These are phyloP conservation scores for Penicillium sp. DNA, from an alignment of 2,329 filamentous ascomycete species.

Conservation along the genomic window DNA sequence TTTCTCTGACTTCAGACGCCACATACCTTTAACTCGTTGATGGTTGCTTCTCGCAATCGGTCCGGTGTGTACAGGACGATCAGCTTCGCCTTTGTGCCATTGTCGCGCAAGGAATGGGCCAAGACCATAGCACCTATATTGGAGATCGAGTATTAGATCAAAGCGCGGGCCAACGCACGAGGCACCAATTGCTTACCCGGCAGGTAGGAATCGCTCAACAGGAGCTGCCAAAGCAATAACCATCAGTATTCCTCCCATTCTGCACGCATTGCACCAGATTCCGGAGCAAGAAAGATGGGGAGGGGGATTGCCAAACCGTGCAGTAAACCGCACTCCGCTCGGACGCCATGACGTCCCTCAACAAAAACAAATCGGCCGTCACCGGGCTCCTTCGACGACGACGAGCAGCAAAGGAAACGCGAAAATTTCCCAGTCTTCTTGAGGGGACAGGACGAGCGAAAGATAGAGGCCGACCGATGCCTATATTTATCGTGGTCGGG, in stretches of 20 bases:
- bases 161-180: constrained; percentile 3
- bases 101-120: constrained; percentile 91
- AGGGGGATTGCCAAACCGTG: constrained; percentile 53
- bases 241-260: not conserved
- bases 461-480: not conserved
- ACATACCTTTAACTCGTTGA: constrained; percentile 73
- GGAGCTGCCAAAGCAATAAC: constrained; percentile 62
- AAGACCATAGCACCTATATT: constrained; percentile 81
- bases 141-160: constrained; percentile 17
- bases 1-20: constrained; percentile 3
- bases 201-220: constrained; percentile 88
- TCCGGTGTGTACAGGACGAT: constrained; percentile 82
- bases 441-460: not conserved
- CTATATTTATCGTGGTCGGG: constrained; percentile 15
- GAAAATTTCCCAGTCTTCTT: not conserved
- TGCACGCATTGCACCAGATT: constrained; percentile 5
- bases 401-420: not conserved
- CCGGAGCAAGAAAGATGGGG: not conserved
- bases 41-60: constrained; percentile 70
- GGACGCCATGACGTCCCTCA: constrained; percentile 40
- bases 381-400: not conserved
- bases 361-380: not conserved
- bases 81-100: constrained; percentile 80
- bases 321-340: constrained; percentile 63
- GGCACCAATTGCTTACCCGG: constrained; percentile 65